Evolutionary conservation across 2,329 filamentous ascomycete species (phyloP).

Genomic region (Aureobasidium sp.): DNA sequence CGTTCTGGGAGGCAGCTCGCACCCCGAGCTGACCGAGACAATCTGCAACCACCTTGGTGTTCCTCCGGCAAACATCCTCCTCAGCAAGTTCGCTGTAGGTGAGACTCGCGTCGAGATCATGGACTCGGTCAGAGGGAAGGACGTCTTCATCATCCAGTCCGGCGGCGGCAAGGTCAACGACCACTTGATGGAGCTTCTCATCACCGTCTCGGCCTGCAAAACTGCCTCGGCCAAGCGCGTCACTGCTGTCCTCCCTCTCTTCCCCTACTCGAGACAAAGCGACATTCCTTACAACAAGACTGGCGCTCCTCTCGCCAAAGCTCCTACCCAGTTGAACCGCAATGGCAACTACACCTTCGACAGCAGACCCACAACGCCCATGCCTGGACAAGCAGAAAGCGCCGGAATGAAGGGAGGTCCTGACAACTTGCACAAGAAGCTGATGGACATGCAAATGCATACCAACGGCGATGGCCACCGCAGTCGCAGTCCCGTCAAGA

Average conservation of each 20-base stretch:
- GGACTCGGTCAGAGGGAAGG: constrained; percentile 93
- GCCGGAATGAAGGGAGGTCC: constrained; percentile 57
- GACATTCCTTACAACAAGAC: constrained; percentile 96
- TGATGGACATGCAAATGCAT: constrained; percentile 58
- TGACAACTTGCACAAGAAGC: constrained; percentile 61
- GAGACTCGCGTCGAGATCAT: constrained; percentile 93
- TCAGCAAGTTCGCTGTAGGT: constrained; percentile 88
- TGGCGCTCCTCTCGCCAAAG: constrained; percentile 76
- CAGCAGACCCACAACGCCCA: constrained; percentile 82
- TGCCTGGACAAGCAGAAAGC: constrained; percentile 60
- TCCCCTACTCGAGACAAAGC: constrained; percentile 93
- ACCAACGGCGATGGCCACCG: constrained; percentile 27
- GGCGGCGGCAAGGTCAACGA: constrained; percentile 92
- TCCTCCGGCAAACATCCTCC: constrained; percentile 71
- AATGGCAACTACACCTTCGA: constrained; percentile 72
- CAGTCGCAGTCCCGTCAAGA: constrained; percentile 6
- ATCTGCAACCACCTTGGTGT: constrained; percentile 87
- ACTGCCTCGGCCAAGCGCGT: constrained; percentile 85
- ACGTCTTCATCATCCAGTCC: constrained; percentile 97
- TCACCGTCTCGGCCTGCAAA: constrained; percentile 98
- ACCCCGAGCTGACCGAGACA: constrained; percentile 75
- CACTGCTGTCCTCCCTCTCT: constrained; percentile 87
- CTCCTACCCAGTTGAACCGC: constrained; percentile 41
- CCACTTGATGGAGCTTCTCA: constrained; percentile 90
- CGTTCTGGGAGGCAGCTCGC: constrained; percentile 85